A percentile compares a stretch with the other conserved stretches of the same genome.
Conservation (phyloP, 73 alveolate genomes). For the Stentor coeruleus region DNA sequence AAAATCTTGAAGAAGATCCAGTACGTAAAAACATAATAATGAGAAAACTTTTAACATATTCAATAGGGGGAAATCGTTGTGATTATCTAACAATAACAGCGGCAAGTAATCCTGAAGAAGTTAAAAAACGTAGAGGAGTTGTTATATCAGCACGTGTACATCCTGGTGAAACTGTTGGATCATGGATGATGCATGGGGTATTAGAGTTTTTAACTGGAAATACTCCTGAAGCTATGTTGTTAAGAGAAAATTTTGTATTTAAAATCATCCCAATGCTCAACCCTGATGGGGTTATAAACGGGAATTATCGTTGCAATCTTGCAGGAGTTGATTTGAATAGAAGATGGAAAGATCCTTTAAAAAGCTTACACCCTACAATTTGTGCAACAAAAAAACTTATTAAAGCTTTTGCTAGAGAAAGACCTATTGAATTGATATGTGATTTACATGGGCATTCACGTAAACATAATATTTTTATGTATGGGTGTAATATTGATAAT, state of each 20-base stretch:
- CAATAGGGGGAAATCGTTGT: constrained; percentile 73
- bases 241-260: constrained; percentile 84
- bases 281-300: constrained; percentile 99
- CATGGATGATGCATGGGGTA: constrained; percentile 63
- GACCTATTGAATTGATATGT: constrained; percentile 91
- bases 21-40: constrained; percentile 37
- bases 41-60: constrained; percentile 65
- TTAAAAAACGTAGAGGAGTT: constrained; percentile 58
- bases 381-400: constrained; percentile 87
- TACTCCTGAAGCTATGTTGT: constrained; percentile 63
- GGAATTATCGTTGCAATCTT: constrained; percentile 74
- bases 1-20: constrained; percentile 22
- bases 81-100: constrained; percentile 30
- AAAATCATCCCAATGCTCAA: constrained; percentile 97
- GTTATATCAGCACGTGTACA: constrained; percentile 93
- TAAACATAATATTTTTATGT: constrained; percentile 39
- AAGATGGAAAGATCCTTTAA: constrained; percentile 96
- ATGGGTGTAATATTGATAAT: neutral
- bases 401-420: constrained; percentile 82
- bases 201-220: constrained; percentile 89
- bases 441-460: constrained; percentile 99
- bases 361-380: constrained; percentile 92
- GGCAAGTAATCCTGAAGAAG: constrained; percentile 52
- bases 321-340: constrained; percentile 99
- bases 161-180: constrained; percentile 97